A percentile compares a stretch with the other conserved stretches of the same genome.
Conservation (phyloP, 208 protist genomes). For the Leishmania tropica region DNA sequence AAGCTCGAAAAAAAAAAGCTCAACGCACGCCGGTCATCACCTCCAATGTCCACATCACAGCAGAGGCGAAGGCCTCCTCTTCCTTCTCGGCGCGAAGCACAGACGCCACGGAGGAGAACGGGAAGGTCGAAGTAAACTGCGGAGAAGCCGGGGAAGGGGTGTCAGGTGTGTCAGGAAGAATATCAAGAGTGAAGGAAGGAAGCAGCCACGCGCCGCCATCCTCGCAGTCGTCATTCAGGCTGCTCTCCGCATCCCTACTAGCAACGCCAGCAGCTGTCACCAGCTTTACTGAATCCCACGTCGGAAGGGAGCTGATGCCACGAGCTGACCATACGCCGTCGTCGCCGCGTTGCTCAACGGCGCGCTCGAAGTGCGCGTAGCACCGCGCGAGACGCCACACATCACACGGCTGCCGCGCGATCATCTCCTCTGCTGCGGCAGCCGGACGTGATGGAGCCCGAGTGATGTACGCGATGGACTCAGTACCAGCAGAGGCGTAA, state of each 20-base stretch:
- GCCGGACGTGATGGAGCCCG: not conserved
- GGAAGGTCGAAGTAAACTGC: not conserved
- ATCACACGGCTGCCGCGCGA: not conserved
- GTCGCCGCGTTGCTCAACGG: slow-evolving; percentile 10
- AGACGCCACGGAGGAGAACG: not conserved
- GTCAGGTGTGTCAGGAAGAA: not conserved
- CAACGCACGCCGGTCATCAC: not conserved
- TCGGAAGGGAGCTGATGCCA: not conserved
- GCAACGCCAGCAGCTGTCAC: not conserved
- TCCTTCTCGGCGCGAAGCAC: slow-evolving; percentile 9
- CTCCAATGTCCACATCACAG: slow-evolving; percentile 9
- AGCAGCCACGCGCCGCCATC: not conserved
- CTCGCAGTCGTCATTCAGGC: not conserved
- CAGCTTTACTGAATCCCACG: not conserved
- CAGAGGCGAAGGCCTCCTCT: slow-evolving; percentile 6
- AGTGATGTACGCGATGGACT: not conserved
- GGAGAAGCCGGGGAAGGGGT: not conserved
- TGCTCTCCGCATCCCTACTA: not conserved
- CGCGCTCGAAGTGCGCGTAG: slow-evolving; percentile 11
- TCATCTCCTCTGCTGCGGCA: not conserved
- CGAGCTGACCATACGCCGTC: slow-evolving; percentile 9
- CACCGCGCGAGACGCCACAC: slow-evolving; percentile 5
- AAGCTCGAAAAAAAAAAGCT: not conserved
- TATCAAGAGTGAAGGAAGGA: not conserved
- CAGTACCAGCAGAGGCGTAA: not conserved